These are phyloP conservation scores for Pythium brachiatum DNA, from an alignment of 352 stramenopile species.

Conservation along the genomic window DNA sequence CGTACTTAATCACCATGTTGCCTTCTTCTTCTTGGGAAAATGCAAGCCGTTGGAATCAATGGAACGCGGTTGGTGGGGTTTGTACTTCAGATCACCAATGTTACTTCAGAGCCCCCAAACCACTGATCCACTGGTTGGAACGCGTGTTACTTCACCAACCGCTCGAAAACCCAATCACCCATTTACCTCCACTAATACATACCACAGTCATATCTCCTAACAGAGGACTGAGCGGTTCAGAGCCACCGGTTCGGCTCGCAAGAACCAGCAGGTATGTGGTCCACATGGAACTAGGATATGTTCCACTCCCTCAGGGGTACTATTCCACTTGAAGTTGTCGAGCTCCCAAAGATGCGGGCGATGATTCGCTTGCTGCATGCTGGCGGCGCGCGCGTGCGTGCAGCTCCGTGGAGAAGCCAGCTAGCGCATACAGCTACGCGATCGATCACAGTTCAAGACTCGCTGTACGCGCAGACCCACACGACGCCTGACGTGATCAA, in stretches of 20 bases:
- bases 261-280: conserved; percentile 4
- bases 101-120: conserved; percentile 49
- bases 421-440: not conserved
- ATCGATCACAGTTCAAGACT: conserved; percentile 48
- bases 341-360: not conserved
- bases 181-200: not conserved
- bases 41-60: conserved; percentile 80
- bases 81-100: conserved; percentile 25
- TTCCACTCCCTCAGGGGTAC: conserved; percentile 1
- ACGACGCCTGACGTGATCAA: conserved; percentile 68
- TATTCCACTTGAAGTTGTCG: not conserved
- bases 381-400: not conserved
- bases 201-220: not conserved
- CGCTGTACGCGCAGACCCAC: conserved; percentile 64
- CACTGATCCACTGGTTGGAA: conserved; percentile 82
- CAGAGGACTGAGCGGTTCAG: conserved; percentile 17
- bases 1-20: conserved; percentile 92
- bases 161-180: conserved; percentile 26
- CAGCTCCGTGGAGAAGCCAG: not conserved
- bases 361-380: not conserved
- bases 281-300: conserved; percentile 15
- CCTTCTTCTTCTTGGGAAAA: conserved; percentile 87
- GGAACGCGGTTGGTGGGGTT: conserved; percentile 26
- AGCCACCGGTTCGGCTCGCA: conserved; percentile 4
- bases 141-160: conserved; percentile 50